Conservation (phyloP, 345 rosid genomes). For the Brassica rapa region DNA sequence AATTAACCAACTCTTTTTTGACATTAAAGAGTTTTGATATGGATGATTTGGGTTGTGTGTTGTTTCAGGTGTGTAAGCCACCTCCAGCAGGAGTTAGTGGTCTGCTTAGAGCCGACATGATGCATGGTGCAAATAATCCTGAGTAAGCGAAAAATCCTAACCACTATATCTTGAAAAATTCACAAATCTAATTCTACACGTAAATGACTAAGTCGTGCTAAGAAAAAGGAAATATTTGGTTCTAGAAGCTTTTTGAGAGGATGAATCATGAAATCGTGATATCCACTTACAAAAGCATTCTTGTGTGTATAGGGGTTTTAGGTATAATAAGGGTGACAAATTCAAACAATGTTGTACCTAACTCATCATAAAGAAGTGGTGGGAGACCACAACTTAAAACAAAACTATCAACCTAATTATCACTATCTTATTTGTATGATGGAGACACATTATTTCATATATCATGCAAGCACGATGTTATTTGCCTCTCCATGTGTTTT, state of each 20-base stretch:
- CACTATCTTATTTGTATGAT: constrained; percentile 17
- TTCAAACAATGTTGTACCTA: constrained; percentile 21
- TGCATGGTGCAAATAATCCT: constrained; percentile 56
- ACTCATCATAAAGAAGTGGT: constrained; percentile 16
- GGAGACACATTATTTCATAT: constrained; percentile 35
- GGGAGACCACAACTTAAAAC: constrained; percentile 31
- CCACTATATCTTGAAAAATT: constrained; percentile 33
- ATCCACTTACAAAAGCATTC: constrained; percentile 32
- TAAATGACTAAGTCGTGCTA: constrained; percentile 15
- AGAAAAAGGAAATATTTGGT: background rate
- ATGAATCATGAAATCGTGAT: constrained; percentile 23
- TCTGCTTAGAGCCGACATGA: constrained; percentile 60
- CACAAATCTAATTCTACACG: background rate
- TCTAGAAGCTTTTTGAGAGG: constrained; percentile 32
- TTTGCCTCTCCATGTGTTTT: constrained; percentile 31
- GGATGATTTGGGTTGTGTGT: background rate
- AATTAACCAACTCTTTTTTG: background rate
- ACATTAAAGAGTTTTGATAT: constrained; percentile 1
- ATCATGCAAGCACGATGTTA: constrained; percentile 39
- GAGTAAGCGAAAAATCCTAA: constrained; percentile 46
- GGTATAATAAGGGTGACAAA: background rate
- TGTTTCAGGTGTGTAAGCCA: constrained; percentile 61
- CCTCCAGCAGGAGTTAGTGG: constrained; percentile 66
- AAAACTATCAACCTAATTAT: constrained; percentile 9
- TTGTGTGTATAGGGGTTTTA: background rate